These are phyloP conservation scores for Oryza glumipatula DNA, from an alignment of 176 grass and related monocot genomes.

Conservation along the genomic window DNA sequence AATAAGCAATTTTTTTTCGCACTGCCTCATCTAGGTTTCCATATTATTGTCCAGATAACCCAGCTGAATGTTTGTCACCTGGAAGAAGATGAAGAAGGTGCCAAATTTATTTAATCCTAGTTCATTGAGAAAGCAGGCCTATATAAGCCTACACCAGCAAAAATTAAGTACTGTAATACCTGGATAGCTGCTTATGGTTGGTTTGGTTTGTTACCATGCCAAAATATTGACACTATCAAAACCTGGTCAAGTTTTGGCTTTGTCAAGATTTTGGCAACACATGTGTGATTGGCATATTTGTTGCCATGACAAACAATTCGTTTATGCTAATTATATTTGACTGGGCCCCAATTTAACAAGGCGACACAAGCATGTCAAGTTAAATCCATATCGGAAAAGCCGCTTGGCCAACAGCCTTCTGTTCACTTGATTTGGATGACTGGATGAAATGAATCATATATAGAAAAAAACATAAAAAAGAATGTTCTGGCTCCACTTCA, in stretches of 20 bases:
- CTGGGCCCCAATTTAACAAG: slow-evolving; percentile 7
- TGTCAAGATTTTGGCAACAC: too few species aligned
- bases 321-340: not conserved
- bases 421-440: not conserved
- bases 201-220: too few species aligned
- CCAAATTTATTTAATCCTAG: not conserved
- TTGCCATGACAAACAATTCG: not conserved
- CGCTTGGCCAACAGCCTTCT: not conserved
- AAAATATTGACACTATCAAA: too few species aligned
- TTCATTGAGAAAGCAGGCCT: not conserved
- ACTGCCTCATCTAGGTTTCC: not conserved
- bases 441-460: not conserved
- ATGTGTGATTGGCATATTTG: not conserved
- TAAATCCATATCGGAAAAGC: slow-evolving; percentile 15
- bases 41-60: not conserved
- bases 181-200: not conserved
- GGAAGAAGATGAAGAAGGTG: not conserved
- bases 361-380: not conserved
- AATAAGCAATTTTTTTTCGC: not conserved
- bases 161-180: not conserved
- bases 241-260: too few species aligned
- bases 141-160: not conserved
- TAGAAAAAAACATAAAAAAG: not conserved
- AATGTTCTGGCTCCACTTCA: slow-evolving; percentile 22
- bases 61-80: not conserved